Evolutionary conservation across 2,329 filamentous ascomycete species (phyloP).

Genomic region (Pochonia chlamydosporia): DNA sequence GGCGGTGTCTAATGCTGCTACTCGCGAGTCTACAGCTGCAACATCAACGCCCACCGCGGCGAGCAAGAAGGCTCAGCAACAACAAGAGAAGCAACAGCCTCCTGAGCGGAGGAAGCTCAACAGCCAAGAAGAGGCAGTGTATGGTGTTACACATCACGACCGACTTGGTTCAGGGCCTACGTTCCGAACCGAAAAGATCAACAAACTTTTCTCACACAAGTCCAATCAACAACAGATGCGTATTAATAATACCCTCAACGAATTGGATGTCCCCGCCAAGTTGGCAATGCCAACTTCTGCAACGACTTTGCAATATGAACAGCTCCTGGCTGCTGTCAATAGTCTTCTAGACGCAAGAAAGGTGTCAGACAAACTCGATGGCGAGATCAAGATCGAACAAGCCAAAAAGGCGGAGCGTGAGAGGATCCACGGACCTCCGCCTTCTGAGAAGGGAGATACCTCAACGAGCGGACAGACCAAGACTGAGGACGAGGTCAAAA

Average conservation of each 20-base stretch:
- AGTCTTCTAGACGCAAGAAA: constrained; percentile 68
- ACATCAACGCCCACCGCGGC: constrained; percentile 29
- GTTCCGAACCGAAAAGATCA: constrained; percentile 80
- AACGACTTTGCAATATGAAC: constrained; percentile 67
- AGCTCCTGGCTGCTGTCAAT: constrained; percentile 61
- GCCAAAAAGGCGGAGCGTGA: constrained; percentile 50
- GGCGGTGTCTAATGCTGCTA: constrained; percentile 34
- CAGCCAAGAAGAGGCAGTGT: constrained; percentile 69
- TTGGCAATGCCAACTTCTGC: constrained; percentile 69
- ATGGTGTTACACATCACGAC: constrained; percentile 81
- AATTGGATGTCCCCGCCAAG: constrained; percentile 64
- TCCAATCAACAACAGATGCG: constrained; percentile 69
- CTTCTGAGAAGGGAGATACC: neutral
- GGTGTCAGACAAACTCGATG: constrained; percentile 68
- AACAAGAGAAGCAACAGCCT: constrained; percentile 26
- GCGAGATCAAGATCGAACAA: constrained; percentile 58
- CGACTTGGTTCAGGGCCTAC: constrained; percentile 79
- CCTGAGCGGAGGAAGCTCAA: constrained; percentile 65
- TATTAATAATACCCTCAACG: constrained; percentile 65
- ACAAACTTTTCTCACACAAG: constrained; percentile 73
- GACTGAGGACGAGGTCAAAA: constrained; percentile 11
- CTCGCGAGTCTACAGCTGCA: constrained; percentile 28
- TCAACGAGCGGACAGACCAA: neutral
- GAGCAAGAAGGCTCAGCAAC: constrained; percentile 43
- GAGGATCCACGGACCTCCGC: constrained; percentile 23